Evolutionary conservation across 306 rosid genomes (phyloP).

Genomic region (Cyclanthera cordifolia): DNA sequence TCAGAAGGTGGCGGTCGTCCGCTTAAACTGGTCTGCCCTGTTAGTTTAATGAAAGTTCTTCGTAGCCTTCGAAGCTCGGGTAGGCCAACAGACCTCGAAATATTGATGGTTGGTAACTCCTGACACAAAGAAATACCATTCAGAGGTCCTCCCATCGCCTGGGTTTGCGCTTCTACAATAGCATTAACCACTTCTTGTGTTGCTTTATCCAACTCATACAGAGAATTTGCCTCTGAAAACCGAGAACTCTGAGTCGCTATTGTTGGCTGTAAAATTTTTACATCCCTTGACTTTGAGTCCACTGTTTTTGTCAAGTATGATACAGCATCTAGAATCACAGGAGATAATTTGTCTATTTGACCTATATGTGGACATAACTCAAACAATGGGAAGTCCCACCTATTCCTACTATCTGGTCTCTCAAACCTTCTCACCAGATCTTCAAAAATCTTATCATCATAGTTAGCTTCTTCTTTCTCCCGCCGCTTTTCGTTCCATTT

Average conservation of each 20-base stretch:
- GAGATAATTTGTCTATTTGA: slow-evolving; percentile 44
- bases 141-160: slow-evolving; percentile 71
- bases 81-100: slow-evolving; percentile 55
- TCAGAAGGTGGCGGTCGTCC: slow-evolving; percentile 84
- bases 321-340: slow-evolving; percentile 48
- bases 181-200: slow-evolving; percentile 72
- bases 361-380: slow-evolving; percentile 70
- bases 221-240: slow-evolving; percentile 69
- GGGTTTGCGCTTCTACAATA: slow-evolving; percentile 73
- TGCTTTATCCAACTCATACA: slow-evolving; percentile 75
- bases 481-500: slow-evolving; percentile 73
- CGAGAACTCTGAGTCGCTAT: slow-evolving; percentile 68
- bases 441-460: slow-evolving; percentile 57
- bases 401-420: slow-evolving; percentile 68
- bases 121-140: slow-evolving; percentile 58
- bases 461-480: slow-evolving; percentile 47
- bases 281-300: slow-evolving; percentile 69
- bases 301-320: slow-evolving; percentile 53
- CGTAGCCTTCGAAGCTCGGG: slow-evolving; percentile 83
- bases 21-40: slow-evolving; percentile 90
- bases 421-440: slow-evolving; percentile 81
- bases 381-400: slow-evolving; percentile 92
- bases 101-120: slow-evolving; percentile 49
- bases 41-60: slow-evolving; percentile 68
- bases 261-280: slow-evolving; percentile 79